Base-by-base conservation (phyloP, 345 rosid genomes). In the Triadica sebifera region DNA sequence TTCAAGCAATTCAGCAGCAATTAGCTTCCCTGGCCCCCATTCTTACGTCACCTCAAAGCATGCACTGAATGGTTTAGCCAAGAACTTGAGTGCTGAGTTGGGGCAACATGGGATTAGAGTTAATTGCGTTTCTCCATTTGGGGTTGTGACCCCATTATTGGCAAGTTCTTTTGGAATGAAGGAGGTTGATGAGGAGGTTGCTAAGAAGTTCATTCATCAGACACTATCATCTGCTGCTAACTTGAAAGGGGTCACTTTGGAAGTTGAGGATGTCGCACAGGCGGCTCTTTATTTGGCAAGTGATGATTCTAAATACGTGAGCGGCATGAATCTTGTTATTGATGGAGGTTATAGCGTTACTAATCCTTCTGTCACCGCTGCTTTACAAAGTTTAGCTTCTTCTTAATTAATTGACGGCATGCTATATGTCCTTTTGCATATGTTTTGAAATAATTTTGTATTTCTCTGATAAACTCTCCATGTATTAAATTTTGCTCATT, bases 41-140 rank as follows among this genome's bases (percentile, higher is more conserved):
- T 22, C 70, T 8, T 72, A 73, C 70, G 10, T 60, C 11, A 73
- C 79, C 1, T 75, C 85, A 1, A 77, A 77, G 57, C 6, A 71
- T 38, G 79, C 41, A 0, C 47, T 71, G 8, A 46, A 59, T 13
- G 74, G 81, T 25, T 55, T 71, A 55, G 55, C 76, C 20, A 46
- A 65, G 69, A 74, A 74, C 25, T 13, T 77, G 64, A 19, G 58
- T 29, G 34, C 34, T 29, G 34, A 29, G 34, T 29, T 29, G 34
- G 34, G 34, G 34, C 34, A 29, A 29, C 34, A 29, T 29, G 34
- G 34, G 34, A 29, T 29, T 29, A 29, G 34, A 2, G 34, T 29
- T 29, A 29, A 29, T 2, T 29, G 34, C 2, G 2, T 29, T 29
- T 29, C 34, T 29, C 34, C 34, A 29, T 29, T 29, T 29, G 34